Conservation (phyloP, 805 yeast genomes). For the Lipomyces yamadae region DNA sequence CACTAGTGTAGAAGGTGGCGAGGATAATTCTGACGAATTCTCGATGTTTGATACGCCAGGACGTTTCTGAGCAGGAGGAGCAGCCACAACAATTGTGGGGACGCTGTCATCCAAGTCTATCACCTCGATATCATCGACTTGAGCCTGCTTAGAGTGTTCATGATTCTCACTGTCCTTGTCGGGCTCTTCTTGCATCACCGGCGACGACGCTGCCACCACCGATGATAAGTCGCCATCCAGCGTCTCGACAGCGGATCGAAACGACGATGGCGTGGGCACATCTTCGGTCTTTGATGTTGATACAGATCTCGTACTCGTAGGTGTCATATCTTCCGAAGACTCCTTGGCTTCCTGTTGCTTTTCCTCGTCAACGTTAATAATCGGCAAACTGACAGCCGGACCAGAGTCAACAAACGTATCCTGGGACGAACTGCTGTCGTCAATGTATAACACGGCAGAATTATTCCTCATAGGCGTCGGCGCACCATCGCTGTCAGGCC, state of each 20-base stretch:
- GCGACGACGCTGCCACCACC: neutral
- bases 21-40: neutral
- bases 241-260: neutral
- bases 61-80: neutral
- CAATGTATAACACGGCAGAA: neutral
- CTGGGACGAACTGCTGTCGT: neutral
- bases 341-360: neutral
- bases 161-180: neutral
- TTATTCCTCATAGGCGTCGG: neutral
- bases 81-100: neutral
- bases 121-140: neutral
- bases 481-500: neutral
- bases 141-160: neutral
- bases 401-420: neutral
- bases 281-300: neutral
- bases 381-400: neutral
- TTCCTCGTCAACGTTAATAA: neutral
- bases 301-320: slow-evolving; percentile 1
- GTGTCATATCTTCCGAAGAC: neutral
- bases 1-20: neutral
- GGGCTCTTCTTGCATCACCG: neutral
- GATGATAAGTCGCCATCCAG: neutral
- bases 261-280: neutral
- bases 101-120: neutral
- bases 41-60: neutral